These are phyloP conservation scores for Besnoitia besnoiti DNA, from an alignment of 169 alveolate species.

Conservation along the genomic window DNA sequence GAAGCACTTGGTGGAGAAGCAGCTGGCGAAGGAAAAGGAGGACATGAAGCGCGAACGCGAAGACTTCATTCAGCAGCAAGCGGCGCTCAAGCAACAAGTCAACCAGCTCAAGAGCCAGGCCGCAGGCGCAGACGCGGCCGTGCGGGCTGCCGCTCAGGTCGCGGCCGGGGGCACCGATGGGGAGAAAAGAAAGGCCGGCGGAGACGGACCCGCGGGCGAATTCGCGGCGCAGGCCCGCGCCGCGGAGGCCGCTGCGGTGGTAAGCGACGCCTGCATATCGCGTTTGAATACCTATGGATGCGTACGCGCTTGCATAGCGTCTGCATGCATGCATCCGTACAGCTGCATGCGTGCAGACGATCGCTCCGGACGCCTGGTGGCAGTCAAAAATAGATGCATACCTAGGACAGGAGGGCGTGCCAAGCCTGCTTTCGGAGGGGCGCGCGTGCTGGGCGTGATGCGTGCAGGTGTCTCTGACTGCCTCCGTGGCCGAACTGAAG, in stretches of 20 bases:
- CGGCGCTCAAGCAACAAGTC: not conserved
- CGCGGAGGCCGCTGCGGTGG: not conserved
- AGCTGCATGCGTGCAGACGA: too few relatives aligned
- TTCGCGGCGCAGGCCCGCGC: not conserved
- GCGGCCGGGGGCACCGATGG: not conserved
- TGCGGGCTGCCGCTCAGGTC: not conserved
- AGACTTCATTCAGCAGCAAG: not conserved
- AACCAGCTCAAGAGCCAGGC: not conserved
- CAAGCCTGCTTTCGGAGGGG: too few relatives aligned
- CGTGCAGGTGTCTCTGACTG: not conserved
- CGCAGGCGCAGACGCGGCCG: slow-evolving; percentile 28
- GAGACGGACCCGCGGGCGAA: not conserved
- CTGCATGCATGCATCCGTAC: too few relatives aligned
- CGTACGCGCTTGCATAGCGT: not conserved
- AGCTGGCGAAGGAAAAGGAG: not conserved
- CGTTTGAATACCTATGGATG: not conserved
- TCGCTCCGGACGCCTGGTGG: too few relatives aligned
- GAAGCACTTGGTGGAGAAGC: not conserved
- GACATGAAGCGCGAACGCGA: not conserved
- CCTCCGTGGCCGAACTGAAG: slow-evolving; percentile 3
- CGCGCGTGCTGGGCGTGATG: not conserved
- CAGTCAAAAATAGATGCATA: too few relatives aligned
- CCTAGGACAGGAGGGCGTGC: too few relatives aligned
- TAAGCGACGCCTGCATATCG: not conserved
- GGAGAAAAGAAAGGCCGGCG: not conserved